These are phyloP conservation scores for Aureobasidium uvarum DNA, from an alignment of 2,329 filamentous ascomycete genomes.

Conservation along the genomic window DNA sequence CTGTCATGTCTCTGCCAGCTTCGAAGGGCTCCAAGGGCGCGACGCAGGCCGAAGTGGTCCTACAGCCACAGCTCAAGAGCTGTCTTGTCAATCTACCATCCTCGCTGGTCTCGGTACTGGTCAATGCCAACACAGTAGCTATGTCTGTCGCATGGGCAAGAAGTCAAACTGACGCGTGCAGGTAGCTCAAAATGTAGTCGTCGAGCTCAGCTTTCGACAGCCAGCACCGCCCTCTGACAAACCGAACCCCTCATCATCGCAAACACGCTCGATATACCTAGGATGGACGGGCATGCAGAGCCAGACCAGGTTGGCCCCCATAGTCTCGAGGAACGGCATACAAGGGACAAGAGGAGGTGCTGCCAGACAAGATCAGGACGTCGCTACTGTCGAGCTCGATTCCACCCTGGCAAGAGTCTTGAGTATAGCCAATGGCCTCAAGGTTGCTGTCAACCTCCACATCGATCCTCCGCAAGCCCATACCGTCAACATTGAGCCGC, in stretches of 20 bases:
- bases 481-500: constrained; percentile 93
- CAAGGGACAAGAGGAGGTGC: constrained; percentile 44
- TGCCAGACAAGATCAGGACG: constrained; percentile 69
- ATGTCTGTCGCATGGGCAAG: background rate
- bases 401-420: constrained; percentile 75
- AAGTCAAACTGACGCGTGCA: constrained; percentile 42
- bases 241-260: constrained; percentile 47
- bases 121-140: constrained; percentile 82
- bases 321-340: constrained; percentile 72
- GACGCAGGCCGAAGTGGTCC: constrained; percentile 67
- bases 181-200: constrained; percentile 92
- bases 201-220: constrained; percentile 79
- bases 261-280: constrained; percentile 67
- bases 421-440: constrained; percentile 77
- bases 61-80: constrained; percentile 79
- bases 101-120: constrained; percentile 76
- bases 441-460: constrained; percentile 68
- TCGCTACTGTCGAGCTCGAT: constrained; percentile 79
- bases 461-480: constrained; percentile 87
- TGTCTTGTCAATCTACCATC: constrained; percentile 91
- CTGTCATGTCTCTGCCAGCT: background rate
- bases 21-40: background rate
- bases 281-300: constrained; percentile 99
- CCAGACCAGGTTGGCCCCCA: constrained; percentile 72
- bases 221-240: constrained; percentile 49